These are phyloP conservation scores for Drechslerella stenobrocha DNA, from an alignment of 2,329 filamentous ascomycete genomes.

Conservation along the genomic window DNA sequence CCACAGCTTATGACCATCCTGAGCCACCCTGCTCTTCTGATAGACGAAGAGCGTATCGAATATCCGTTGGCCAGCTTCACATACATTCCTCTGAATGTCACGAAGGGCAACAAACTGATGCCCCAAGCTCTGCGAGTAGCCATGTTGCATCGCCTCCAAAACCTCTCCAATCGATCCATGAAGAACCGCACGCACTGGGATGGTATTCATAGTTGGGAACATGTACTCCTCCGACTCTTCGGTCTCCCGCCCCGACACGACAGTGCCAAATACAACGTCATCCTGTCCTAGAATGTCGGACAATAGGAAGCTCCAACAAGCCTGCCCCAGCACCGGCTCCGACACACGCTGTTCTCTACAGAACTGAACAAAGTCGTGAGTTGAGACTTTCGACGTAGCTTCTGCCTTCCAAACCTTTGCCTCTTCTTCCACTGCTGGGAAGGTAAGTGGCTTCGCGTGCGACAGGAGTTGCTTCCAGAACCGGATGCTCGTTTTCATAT, in stretches of 20 bases:
- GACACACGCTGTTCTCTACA: conserved; percentile 71
- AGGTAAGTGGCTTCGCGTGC: conserved; percentile 57
- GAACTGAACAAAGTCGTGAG: conserved; percentile 60
- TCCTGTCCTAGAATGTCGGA: conserved; percentile 66
- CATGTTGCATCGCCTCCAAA: conserved; percentile 73
- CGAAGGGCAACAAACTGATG: conserved; percentile 78
- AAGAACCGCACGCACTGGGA: conserved; percentile 71
- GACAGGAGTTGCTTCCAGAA: conserved; percentile 76
- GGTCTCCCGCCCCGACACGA: conserved; percentile 81
- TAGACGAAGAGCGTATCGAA: conserved; percentile 71
- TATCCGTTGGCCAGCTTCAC: conserved; percentile 58
- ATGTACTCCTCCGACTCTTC: conserved; percentile 69
- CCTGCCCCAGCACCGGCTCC: conserved; percentile 74
- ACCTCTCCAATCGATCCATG: conserved; percentile 69
- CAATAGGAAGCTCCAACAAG: conserved; percentile 73
- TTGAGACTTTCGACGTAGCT: conserved; percentile 18
- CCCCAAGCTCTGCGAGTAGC: conserved; percentile 67
- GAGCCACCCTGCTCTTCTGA: conserved; percentile 60
- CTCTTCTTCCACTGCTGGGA: conserved; percentile 54
- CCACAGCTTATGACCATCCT: conserved; percentile 59
- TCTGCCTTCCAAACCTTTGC: conserved; percentile 25
- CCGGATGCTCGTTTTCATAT: conserved; percentile 58
- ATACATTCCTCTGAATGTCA: conserved; percentile 63
- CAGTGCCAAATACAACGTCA: conserved; percentile 79
- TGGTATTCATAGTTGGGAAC: conserved; percentile 92